Conservation (phyloP, 352 stramenopile genomes). For the Pythium folliculosum region DNA sequence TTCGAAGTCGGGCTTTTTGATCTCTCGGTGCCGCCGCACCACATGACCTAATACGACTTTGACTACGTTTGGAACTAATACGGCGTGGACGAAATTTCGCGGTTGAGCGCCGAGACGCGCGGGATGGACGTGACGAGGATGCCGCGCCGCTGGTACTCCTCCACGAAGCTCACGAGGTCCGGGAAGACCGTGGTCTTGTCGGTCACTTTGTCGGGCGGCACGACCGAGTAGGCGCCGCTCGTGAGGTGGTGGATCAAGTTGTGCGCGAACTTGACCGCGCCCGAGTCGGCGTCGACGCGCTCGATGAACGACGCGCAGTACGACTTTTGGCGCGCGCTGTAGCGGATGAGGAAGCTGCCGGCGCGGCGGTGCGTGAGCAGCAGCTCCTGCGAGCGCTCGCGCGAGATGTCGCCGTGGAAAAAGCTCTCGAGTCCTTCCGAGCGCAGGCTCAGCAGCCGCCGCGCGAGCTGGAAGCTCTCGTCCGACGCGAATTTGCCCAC, state of each 20-base stretch:
- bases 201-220: slow-evolving; percentile 53
- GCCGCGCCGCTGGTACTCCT: slow-evolving; percentile 72
- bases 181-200: slow-evolving; percentile 54
- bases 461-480: slow-evolving; percentile 69
- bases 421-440: slow-evolving; percentile 69
- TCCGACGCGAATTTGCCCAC: slow-evolving; percentile 55
- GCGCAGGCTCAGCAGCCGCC: slow-evolving; percentile 54
- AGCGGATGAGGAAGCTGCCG: slow-evolving; percentile 78
- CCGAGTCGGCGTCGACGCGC: slow-evolving; percentile 40
- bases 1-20: slow-evolving; percentile 44
- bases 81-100: slow-evolving; percentile 51
- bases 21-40: slow-evolving; percentile 36
- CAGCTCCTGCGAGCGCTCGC: slow-evolving; percentile 50
- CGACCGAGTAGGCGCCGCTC: slow-evolving; percentile 62
- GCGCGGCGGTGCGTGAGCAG: slow-evolving; percentile 30
- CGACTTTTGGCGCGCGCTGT: slow-evolving; percentile 55
- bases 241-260: slow-evolving; percentile 75
- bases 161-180: slow-evolving; percentile 77
- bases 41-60: slow-evolving; percentile 34
- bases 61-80: slow-evolving; percentile 3
- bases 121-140: slow-evolving; percentile 54
- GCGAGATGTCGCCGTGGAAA: slow-evolving; percentile 75
- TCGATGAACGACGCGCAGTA: slow-evolving; percentile 80
- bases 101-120: slow-evolving; percentile 49
- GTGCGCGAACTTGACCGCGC: slow-evolving; percentile 52